phyloP scores from a whole-genome alignment of 441 rosid species.

The Pelargonium citronellum region DNA sequence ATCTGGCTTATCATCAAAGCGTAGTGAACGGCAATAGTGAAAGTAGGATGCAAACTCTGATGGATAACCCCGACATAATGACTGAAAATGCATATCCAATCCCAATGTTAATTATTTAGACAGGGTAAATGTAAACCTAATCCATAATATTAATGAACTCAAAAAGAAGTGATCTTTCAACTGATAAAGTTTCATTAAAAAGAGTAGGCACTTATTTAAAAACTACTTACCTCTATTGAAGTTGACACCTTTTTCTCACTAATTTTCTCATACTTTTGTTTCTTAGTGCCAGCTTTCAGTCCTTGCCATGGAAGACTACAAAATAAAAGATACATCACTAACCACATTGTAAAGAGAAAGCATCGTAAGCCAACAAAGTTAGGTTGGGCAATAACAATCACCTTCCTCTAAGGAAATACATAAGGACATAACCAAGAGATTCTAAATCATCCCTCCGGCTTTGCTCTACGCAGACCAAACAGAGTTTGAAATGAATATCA shows the following conservation, averaged over 20 bases:
- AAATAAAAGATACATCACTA: neutral
- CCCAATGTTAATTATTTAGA: neutral
- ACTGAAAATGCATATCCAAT: constrained; percentile 31
- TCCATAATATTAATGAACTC: constrained; percentile 24
- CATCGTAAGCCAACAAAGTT: constrained; percentile 5
- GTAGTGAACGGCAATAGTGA: constrained; percentile 85
- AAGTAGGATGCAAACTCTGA: constrained; percentile 96
- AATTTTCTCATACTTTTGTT: constrained; percentile 86
- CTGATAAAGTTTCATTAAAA: neutral
- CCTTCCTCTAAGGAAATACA: constrained; percentile 81
- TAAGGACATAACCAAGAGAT: constrained; percentile 85
- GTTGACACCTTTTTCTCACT: constrained; percentile 85
- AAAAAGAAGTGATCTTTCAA: neutral
- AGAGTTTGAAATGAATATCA: neutral
- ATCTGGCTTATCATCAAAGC: constrained; percentile 96
- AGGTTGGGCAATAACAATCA: constrained; percentile 22
- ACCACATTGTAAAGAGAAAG: constrained; percentile 21
- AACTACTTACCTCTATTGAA: constrained; percentile 62
- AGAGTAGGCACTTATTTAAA: neutral
- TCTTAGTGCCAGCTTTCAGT: constrained; percentile 80
- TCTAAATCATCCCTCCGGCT: constrained; percentile 34
- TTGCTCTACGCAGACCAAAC: neutral
- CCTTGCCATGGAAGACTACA: constrained; percentile 97
- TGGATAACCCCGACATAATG: constrained; percentile 90
- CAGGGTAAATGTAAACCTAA: neutral